Evolutionary conservation across 345 rosid genomes (phyloP), one percentile per base, ranked within the genome.

Genomic region (Aquilaria yunnanensis): DNA sequence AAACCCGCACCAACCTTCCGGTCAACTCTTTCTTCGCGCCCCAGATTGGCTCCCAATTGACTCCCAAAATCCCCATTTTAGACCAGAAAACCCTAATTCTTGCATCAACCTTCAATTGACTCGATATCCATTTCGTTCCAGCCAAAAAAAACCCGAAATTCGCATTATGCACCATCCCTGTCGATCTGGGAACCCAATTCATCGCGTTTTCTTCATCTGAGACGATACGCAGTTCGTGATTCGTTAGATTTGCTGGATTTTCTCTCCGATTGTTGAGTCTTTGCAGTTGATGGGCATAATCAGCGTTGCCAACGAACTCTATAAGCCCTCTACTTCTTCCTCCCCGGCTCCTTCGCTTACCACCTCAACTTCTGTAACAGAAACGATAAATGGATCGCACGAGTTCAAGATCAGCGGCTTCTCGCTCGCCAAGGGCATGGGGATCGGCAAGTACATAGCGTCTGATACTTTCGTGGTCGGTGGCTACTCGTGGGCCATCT

Each of bases 401-500:
- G 76, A 85, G 64, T 88, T 88, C 76, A 80, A 75, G 74, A 85
- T 88, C 70, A 62, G 69, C 14, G 96, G 90, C 9, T 88, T 78
- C 73, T 78, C 90, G 37, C 69, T 85, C 2, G 70, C 74, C 13
- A 88, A 85, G 72, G 92, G 96, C 55, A 77, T 83, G 82, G 92
- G 96, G 23, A 62, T 83, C n/a, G 90, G 90, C 47, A 85, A 88
- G 69, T 83, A 78, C 76, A 70, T 82, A n/a, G 82, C 89, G 0
- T 83, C 90, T 0, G 90, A 83, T 10, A 80, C 82, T 13, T 88
- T 88, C 62, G 32, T 65, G 57, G 81, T 88, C 0, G 96, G 92
- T 51, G 96, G 92, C 1, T 82, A 81, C 59, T 81, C 80, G 3
- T 85, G 96, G 96, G 96, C 90, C 14, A 65, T 88, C 67, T 88